phyloP scores from a whole-genome alignment of 2,329 filamentous ascomycete genomes.

The Aureobasidium sp. region DNA sequence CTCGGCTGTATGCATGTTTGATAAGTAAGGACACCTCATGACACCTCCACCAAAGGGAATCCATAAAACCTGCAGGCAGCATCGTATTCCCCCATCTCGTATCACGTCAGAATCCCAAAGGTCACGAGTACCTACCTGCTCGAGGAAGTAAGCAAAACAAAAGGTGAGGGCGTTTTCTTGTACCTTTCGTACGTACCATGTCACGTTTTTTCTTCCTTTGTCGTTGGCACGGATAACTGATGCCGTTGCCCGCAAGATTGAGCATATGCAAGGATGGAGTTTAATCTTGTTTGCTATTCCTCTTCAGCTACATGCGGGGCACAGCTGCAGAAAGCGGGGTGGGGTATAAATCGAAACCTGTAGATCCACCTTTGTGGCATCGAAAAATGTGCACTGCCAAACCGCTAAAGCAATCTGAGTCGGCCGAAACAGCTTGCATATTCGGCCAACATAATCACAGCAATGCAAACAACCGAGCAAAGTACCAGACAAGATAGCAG shows the following conservation, averaged over 20 bases:
- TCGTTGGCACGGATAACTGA: background rate
- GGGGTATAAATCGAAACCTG: background rate
- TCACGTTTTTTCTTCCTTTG: background rate
- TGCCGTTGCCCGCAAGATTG: background rate
- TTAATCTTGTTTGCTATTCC: background rate
- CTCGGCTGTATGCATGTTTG: slow-evolving; percentile 9
- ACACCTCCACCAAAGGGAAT: background rate
- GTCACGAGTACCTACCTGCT: background rate
- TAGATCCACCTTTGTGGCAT: background rate
- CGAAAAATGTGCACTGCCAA: background rate
- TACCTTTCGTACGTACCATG: slow-evolving; percentile 11
- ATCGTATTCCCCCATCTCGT: background rate
- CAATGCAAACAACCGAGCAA: no score
- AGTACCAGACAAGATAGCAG: no score
- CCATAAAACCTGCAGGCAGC: no score
- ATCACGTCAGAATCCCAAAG: background rate
- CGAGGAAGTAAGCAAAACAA: background rate
- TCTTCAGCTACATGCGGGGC: background rate
- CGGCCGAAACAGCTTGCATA: background rate
- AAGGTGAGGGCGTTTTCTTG: background rate
- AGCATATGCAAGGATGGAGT: slow-evolving; percentile 5
- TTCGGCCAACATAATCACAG: no score
- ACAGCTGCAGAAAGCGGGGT: background rate
- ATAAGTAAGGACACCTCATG: background rate
- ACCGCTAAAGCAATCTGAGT: background rate